Base-by-base conservation (phyloP, 2,329 filamentous ascomycete genomes). In the Ceratocystis albifundus region DNA sequence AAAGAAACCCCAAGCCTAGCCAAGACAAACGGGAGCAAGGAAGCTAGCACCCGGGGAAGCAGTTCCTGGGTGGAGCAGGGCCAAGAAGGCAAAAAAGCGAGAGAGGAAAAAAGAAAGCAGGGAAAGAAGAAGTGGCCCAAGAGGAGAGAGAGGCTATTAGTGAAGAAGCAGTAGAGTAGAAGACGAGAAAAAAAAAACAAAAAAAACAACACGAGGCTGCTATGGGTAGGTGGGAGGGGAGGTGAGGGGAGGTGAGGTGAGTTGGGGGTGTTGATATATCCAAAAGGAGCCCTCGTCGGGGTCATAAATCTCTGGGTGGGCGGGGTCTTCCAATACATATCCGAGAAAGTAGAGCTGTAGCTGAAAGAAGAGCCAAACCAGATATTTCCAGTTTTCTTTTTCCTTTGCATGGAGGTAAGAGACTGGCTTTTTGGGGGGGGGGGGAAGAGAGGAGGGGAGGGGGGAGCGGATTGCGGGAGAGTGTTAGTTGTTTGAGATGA, bases 1-100 rank as follows among this genome's bases (percentile, higher is more conserved):
- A 36, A 36, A 8, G 28, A 55, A 12, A n/a, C n/a, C 22, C 50
- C n/a, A 22, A 4, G 50, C 6, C 50, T 22, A 50, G 46, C 17
- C 50, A 55, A 55, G 50, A 55, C 50, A 55, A 55, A 55, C 50
- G 50, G 50, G 50, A 55, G 12, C 50, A 55, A 25, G 50, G 50
- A 36, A 55, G 50, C 50, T 55, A 55, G 50, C 50, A 55, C 50
- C 50, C 50, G 50, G 50, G 50, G 50, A 55, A 55, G 50, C 20
- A 55, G 20, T 55, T 55, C 50, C 50, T 55, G 50, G 50, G 50
- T 55, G 50, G 50, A 55, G 50, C 17, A 30, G 25, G 22, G 20
- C 50, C n/a, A 22, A 12, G 22, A 53, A 53, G 22, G 48, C 30
- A 30, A 20, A 53, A 53, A 53, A 53, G 15, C 50, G 8, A 12